Evolutionary conservation across 495 filamentous ascomycete genomes (phyloP).

Genomic region (Letharia lupina): DNA sequence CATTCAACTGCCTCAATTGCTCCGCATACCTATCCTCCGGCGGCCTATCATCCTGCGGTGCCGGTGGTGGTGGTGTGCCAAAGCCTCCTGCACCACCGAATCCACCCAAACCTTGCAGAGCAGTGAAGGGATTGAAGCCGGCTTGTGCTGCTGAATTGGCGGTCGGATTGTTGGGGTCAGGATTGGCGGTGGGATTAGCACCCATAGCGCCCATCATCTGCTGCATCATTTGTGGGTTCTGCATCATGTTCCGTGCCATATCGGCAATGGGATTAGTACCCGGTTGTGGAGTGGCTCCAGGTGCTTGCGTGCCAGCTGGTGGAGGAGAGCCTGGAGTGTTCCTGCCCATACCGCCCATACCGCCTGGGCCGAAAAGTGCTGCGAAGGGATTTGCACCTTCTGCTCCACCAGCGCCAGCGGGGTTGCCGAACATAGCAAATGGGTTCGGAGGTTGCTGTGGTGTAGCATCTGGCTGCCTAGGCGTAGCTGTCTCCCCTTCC

Average conservation of each 20-base stretch:
- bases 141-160: conserved; percentile 28
- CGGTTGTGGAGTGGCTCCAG: conserved; percentile 23
- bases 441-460: conserved; percentile 27
- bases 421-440: conserved; percentile 30
- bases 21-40: conserved; percentile 89
- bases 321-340: conserved; percentile 26
- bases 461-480: conserved; percentile 33
- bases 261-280: conserved; percentile 37
- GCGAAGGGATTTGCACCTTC: conserved; percentile 62
- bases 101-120: conserved; percentile 36
- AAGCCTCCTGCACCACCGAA: conserved; percentile 29
- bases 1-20: conserved; percentile 88
- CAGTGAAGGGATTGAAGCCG: conserved; percentile 28
- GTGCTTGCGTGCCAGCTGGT: conserved; percentile 7
- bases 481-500: conserved; percentile 29
- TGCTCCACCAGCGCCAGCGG: conserved; percentile 21
- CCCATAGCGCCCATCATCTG: conserved; percentile 41
- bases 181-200: conserved; percentile 30
- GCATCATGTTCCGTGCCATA: conserved; percentile 37
- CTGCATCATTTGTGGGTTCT: conserved; percentile 40
- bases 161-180: conserved; percentile 31
- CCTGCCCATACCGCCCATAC: conserved; percentile 28
- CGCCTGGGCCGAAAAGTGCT: conserved; percentile 50
- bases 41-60: conserved; percentile 68
- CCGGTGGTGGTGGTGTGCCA: conserved; percentile 35